Evolutionary conservation across 2,329 filamentous ascomycete species (phyloP).

Genomic region (Neoscytalidium dimidiatum): DNA sequence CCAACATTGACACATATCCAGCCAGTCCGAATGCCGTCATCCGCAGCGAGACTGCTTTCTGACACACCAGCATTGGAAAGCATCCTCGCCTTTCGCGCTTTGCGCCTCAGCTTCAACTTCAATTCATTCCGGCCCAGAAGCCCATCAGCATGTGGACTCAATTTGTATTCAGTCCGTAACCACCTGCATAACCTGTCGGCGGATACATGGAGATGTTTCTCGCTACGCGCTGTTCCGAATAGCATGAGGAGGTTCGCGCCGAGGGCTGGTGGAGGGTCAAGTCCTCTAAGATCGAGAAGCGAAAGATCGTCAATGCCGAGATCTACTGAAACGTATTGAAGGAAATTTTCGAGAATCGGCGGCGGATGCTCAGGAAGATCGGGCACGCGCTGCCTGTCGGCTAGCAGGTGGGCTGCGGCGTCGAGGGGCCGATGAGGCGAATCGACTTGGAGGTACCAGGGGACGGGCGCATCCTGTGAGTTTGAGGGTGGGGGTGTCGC

Average conservation of each 20-base stretch:
- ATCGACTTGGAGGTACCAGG: constrained; percentile 87
- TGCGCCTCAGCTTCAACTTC: constrained; percentile 80
- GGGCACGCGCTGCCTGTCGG: constrained; percentile 60
- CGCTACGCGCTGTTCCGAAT: constrained; percentile 84
- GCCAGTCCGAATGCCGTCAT: constrained; percentile 87
- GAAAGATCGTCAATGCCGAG: constrained; percentile 82
- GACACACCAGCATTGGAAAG: constrained; percentile 69
- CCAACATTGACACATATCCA: constrained; percentile 96
- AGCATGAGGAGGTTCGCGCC: constrained; percentile 91
- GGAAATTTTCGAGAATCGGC: constrained; percentile 67
- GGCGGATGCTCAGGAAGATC: constrained; percentile 70
- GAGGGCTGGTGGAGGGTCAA: constrained; percentile 85
- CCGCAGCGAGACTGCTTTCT: constrained; percentile 59
- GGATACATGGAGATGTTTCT: constrained; percentile 89
- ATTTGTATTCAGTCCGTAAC: constrained; percentile 70
- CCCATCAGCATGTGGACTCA: constrained; percentile 81
- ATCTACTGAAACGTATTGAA: constrained; percentile 79
- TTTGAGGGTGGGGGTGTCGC: background rate
- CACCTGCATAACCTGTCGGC: constrained; percentile 88
- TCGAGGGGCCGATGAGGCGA: constrained; percentile 31
- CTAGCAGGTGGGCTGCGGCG: constrained; percentile 38
- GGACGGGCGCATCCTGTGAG: constrained; percentile 41
- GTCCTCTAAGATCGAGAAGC: constrained; percentile 77
- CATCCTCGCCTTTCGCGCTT: constrained; percentile 78
- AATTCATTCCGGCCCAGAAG: constrained; percentile 87